Evolutionary conservation across 495 filamentous ascomycete genomes (phyloP).

Genomic region (Eremomyces bilateralis): DNA sequence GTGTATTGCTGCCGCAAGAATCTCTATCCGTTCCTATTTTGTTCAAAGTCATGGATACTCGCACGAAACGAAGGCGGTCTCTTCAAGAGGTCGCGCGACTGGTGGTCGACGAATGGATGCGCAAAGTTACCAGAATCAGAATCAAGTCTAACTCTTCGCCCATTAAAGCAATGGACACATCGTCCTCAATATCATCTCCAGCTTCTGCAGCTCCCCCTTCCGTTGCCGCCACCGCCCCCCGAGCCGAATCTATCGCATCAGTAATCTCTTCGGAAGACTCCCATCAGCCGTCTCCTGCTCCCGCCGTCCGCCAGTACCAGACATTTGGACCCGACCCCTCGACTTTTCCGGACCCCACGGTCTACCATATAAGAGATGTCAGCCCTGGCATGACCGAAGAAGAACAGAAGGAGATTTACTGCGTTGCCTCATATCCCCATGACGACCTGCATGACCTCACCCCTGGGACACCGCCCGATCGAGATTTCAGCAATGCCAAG

Average conservation of each 20-base stretch:
- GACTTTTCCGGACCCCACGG: slow-evolving; percentile 78
- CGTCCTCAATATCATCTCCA: background rate
- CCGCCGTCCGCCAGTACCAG: slow-evolving; percentile 50
- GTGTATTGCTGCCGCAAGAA: background rate
- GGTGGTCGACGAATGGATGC: background rate
- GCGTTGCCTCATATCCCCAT: slow-evolving; percentile 61
- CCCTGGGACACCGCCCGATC: slow-evolving; percentile 71
- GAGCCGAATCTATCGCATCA: background rate
- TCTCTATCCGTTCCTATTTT: background rate
- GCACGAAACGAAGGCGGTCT: background rate
- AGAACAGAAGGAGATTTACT: slow-evolving; percentile 65
- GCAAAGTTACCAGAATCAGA: background rate
- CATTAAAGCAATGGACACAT: background rate
- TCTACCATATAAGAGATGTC: slow-evolving; percentile 75
- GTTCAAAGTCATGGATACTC: background rate
- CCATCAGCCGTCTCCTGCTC: slow-evolving; percentile 61
- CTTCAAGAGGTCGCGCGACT: background rate
- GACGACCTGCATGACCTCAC: slow-evolving; percentile 66
- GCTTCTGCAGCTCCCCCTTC: slow-evolving; percentile 7
- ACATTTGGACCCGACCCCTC: slow-evolving; percentile 81
- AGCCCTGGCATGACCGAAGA: slow-evolving; percentile 54
- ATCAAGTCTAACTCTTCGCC: background rate
- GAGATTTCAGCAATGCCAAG: slow-evolving; percentile 87
- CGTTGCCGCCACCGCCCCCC: slow-evolving; percentile 7
- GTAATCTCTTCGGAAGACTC: slow-evolving; percentile 29